phyloP scores from a whole-genome alignment of 1,139 yeast genomes.

The Geotrichum reessii region DNA sequence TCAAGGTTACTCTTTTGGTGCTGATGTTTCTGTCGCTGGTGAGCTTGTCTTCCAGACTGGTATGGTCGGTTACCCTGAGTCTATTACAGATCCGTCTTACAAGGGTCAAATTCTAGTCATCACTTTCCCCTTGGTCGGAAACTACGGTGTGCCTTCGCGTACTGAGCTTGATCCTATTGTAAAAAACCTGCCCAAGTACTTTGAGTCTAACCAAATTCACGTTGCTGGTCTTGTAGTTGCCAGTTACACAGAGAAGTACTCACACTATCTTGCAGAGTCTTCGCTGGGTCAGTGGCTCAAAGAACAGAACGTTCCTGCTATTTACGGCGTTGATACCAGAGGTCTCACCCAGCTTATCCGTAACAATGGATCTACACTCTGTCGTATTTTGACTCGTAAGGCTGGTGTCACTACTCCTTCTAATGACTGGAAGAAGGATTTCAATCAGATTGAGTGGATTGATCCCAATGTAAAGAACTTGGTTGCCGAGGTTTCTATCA shows the following conservation, averaged over 20 bases:
- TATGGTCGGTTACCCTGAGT: constrained; percentile 99
- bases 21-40: constrained; percentile 84
- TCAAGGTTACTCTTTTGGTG: constrained; percentile 98
- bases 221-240: constrained; percentile 97
- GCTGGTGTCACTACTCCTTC: constrained; percentile 41
- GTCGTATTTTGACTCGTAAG: constrained; percentile 67
- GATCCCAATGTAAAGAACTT: constrained; percentile 90
- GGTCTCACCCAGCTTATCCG: constrained; percentile 88
- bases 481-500: constrained; percentile 83
- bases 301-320: constrained; percentile 88
- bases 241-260: constrained; percentile 92
- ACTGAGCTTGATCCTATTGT: constrained; percentile 66
- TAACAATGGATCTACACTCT: constrained; percentile 86
- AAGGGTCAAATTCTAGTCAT: constrained; percentile 96
- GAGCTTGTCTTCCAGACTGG: constrained; percentile 99
- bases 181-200: constrained; percentile 77
- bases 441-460: constrained; percentile 78
- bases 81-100: constrained; percentile 97
- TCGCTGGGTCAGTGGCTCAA: constrained; percentile 92
- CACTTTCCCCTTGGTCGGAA: constrained; percentile 95
- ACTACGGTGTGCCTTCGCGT: constrained; percentile 98
- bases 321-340: constrained; percentile 97
- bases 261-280: constrained; percentile 88
- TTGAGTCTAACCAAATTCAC: constrained; percentile 87
- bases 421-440: constrained; percentile 54